These are phyloP conservation scores for Zopfochytrium polystomum DNA, from an alignment of 371 early-diverging fungal genomes.

Conservation along the genomic window DNA sequence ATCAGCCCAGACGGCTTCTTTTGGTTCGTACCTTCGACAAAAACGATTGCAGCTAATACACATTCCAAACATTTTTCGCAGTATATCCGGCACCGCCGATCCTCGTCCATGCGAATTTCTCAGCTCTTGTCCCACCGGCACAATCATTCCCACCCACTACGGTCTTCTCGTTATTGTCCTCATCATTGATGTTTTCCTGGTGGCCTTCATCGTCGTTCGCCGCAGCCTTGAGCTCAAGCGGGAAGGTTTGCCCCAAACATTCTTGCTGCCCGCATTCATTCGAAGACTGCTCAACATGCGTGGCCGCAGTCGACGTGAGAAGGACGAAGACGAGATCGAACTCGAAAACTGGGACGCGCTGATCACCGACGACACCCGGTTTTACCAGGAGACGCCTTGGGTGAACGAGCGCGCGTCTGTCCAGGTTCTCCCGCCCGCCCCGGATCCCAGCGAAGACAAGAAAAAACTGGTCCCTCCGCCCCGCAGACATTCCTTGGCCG, in stretches of 20 bases:
- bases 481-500: too few species aligned
- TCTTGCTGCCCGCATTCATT: neutral
- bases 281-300: neutral
- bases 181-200: constrained; percentile 21
- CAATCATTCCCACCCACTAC: constrained; percentile 14
- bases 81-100: constrained; percentile 21
- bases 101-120: constrained; percentile 28
- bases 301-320: too few species aligned
- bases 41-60: too few species aligned
- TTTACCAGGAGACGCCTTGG: too few species aligned
- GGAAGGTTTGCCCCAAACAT: neutral
- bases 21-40: too few species aligned
- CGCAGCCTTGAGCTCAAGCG: neutral
- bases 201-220: constrained; percentile 17
- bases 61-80: neutral
- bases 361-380: too few species aligned
- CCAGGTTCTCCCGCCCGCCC: too few species aligned
- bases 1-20: too few species aligned
- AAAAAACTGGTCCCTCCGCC: too few species aligned
- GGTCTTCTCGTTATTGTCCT: constrained; percentile 21
- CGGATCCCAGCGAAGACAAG: neutral
- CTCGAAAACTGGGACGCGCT: too few species aligned
- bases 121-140: constrained; percentile 23
- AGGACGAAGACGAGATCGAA: too few species aligned
- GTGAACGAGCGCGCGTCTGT: too few species aligned